Conservation (phyloP, 2,329 filamentous ascomycete species). For the Colletotrichum sansevieriae region DNA sequence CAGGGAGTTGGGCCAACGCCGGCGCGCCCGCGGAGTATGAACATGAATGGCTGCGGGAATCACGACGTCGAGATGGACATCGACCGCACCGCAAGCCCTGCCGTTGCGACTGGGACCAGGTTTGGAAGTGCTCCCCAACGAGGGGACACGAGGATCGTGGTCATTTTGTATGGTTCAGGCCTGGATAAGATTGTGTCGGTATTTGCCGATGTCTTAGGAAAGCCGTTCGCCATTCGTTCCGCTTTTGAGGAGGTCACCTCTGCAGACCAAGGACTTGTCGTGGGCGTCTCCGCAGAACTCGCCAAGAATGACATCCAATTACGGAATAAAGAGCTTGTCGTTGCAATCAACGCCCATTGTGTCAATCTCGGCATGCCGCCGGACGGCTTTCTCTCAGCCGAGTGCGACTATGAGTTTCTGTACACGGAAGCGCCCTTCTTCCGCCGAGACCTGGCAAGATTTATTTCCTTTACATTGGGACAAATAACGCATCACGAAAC, state of each 20-base stretch:
- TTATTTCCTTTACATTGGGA: constrained; percentile 83
- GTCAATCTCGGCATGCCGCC: constrained; percentile 78
- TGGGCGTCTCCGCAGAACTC: constrained; percentile 72
- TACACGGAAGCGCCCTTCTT: constrained; percentile 81
- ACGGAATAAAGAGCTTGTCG: constrained; percentile 70
- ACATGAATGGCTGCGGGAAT: constrained; percentile 45
- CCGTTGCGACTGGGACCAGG: constrained; percentile 53
- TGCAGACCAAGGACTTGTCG: constrained; percentile 73
- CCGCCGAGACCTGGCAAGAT: constrained; percentile 81
- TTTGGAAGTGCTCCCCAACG: constrained; percentile 61
- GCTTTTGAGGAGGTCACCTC: constrained; percentile 66
- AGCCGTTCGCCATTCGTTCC: constrained; percentile 72
- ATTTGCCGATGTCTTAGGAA: constrained; percentile 84
- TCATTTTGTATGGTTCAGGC: constrained; percentile 77
- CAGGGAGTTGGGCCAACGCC: constrained; percentile 52
- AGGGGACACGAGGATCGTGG: constrained; percentile 70
- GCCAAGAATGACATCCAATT: constrained; percentile 69
- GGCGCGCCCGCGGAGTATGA: constrained; percentile 46
- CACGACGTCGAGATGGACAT: constrained; percentile 50
- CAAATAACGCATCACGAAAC: constrained; percentile 84
- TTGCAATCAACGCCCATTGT: constrained; percentile 83
- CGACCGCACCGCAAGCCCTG: constrained; percentile 53
- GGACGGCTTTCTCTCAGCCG: constrained; percentile 73
- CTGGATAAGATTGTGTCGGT: constrained; percentile 81
- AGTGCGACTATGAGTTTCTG: constrained; percentile 88